These are phyloP conservation scores for Phytopythium montanum DNA, from an alignment of 352 stramenopile genomes.

Conservation along the genomic window DNA sequence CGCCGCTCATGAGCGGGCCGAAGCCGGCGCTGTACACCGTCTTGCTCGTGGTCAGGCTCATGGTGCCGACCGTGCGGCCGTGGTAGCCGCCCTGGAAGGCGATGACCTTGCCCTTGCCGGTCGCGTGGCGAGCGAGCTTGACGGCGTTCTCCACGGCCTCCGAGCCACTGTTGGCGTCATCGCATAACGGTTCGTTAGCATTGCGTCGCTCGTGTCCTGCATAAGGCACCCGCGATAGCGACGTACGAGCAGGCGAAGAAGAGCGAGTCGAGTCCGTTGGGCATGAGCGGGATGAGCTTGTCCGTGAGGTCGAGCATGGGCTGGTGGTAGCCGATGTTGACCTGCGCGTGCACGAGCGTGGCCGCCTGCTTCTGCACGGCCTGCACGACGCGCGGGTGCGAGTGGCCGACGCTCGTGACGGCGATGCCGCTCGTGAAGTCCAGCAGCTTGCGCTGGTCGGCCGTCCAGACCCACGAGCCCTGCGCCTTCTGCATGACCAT, in stretches of 20 bases:
- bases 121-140: slow-evolving; percentile 90
- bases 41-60: slow-evolving; percentile 92
- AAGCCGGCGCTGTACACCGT: slow-evolving; percentile 87
- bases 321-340: slow-evolving; percentile 93
- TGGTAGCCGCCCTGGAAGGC: slow-evolving; percentile 93
- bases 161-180: slow-evolving; percentile 60
- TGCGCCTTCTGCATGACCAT: slow-evolving; percentile 83
- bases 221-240: background rate
- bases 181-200: background rate
- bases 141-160: slow-evolving; percentile 92
- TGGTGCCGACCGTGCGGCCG: slow-evolving; percentile 88
- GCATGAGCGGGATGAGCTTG: slow-evolving; percentile 69
- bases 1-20: slow-evolving; percentile 78
- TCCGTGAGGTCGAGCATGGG: slow-evolving; percentile 90
- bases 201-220: background rate
- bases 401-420: slow-evolving; percentile 91
- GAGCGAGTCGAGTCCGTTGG: slow-evolving; percentile 83
- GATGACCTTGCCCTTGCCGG: slow-evolving; percentile 88
- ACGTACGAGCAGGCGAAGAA: slow-evolving; percentile 83
- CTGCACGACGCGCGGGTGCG: slow-evolving; percentile 88
- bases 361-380: slow-evolving; percentile 89
- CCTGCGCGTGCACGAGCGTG: slow-evolving; percentile 87
- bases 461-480: slow-evolving; percentile 85
- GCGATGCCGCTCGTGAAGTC: slow-evolving; percentile 94
- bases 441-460: slow-evolving; percentile 78